Percentiles rank a stretch among this genome's conserved stretches.
These are phyloP conservation scores for Xylaria cubensis DNA, from an alignment of 495 filamentous ascomycete genomes.

Conservation along the genomic window DNA sequence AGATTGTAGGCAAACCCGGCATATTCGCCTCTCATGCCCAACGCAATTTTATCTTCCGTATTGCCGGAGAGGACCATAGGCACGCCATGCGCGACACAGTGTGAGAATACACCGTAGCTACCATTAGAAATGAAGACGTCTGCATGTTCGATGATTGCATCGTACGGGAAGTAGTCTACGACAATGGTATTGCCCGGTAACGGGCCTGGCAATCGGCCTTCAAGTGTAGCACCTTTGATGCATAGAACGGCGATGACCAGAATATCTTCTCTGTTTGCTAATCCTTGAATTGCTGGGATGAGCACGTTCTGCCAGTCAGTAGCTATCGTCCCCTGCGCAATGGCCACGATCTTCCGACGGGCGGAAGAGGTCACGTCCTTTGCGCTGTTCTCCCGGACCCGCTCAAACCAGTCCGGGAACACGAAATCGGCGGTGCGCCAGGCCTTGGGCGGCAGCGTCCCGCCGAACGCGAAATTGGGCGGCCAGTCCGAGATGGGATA, in stretches of 20 bases:
- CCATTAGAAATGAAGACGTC: slow-evolving; percentile 47
- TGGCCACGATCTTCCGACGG: slow-evolving; percentile 39
- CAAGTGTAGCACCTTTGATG: slow-evolving; percentile 34
- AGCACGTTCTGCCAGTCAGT: slow-evolving; percentile 38
- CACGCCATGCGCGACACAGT: slow-evolving; percentile 41
- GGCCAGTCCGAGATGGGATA: slow-evolving; percentile 42
- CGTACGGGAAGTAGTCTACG: slow-evolving; percentile 48
- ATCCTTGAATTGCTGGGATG: slow-evolving; percentile 38
- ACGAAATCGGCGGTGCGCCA: slow-evolving; percentile 38
- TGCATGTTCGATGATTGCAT: slow-evolving; percentile 37
- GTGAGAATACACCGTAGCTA: slow-evolving; percentile 44
- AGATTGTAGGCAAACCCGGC: slow-evolving; percentile 45
- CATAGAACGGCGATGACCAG: slow-evolving; percentile 44
- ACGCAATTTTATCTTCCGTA: slow-evolving; percentile 45
- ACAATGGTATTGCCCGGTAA: slow-evolving; percentile 37
- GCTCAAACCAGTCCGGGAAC: slow-evolving; percentile 28
- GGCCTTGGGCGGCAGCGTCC: slow-evolving; percentile 40
- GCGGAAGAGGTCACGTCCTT: slow-evolving; percentile 9
- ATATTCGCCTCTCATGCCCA: slow-evolving; percentile 40
- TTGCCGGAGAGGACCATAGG: slow-evolving; percentile 44
- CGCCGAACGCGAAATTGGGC: slow-evolving; percentile 39
- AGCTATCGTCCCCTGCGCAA: slow-evolving; percentile 43
- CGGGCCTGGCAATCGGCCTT: slow-evolving; percentile 12
- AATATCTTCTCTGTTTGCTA: slow-evolving; percentile 39
- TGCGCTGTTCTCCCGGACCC: slow-evolving; percentile 9